Evolutionary conservation across 2,329 filamentous ascomycete species (phyloP).

Genomic region (Botrytis deweyae): DNA sequence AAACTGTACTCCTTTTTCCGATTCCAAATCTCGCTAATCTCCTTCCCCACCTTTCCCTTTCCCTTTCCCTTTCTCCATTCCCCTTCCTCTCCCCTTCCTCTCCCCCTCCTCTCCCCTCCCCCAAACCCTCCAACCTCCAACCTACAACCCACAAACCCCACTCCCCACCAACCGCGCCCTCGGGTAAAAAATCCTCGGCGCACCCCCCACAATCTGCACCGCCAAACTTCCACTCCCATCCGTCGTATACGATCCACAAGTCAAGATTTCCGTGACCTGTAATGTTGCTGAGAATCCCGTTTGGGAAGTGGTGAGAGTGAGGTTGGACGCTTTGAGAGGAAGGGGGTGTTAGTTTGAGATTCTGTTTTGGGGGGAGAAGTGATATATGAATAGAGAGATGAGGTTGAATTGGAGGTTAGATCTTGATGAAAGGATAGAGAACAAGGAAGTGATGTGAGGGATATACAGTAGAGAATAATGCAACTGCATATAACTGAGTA

Average conservation of each 20-base stretch:
- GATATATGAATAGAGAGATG: too few relatives aligned
- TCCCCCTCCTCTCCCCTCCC: accelerated
- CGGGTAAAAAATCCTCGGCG: slow-evolving; percentile 47
- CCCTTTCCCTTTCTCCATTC: too few relatives aligned
- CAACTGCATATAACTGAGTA: background rate
- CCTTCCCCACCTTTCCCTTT: too few relatives aligned
- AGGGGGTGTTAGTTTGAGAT: background rate
- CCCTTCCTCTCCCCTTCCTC: too few relatives aligned
- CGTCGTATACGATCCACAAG: slow-evolving; percentile 46
- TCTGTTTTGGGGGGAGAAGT: too few relatives aligned
- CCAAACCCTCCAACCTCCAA: background rate
- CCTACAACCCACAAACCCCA: slow-evolving; percentile 17
- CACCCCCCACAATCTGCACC: slow-evolving; percentile 45
- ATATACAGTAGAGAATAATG: background rate
- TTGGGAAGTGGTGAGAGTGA: slow-evolving; percentile 38
- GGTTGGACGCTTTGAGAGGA: background rate
- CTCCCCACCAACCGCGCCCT: slow-evolving; percentile 4
- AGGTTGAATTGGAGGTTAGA: accelerated
- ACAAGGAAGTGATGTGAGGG: accelerated
- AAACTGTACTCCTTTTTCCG: too few relatives aligned
- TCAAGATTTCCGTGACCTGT: slow-evolving; percentile 45
- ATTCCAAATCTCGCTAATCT: too few relatives aligned
- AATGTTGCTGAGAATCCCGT: slow-evolving; percentile 43
- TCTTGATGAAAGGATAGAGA: accelerated
- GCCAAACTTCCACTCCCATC: slow-evolving; percentile 46